phyloP scores from a whole-genome alignment of 2,329 filamentous ascomycete genomes.

The Pochonia chlamydosporia region DNA sequence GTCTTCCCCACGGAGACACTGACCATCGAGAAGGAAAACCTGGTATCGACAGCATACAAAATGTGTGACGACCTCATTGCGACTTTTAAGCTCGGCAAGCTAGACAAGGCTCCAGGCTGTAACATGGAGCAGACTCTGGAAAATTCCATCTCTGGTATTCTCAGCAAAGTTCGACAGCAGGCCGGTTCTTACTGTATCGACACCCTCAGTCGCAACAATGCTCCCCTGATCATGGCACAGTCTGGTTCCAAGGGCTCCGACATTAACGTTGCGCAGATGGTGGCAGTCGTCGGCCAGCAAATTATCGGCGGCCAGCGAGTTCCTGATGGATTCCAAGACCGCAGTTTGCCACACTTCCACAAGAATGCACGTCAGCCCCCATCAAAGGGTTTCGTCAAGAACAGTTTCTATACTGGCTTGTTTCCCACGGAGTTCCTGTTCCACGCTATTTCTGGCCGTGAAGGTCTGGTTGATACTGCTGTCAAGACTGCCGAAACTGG shows the following conservation, averaged over 20 bases:
- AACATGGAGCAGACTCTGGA: slow-evolving; percentile 90
- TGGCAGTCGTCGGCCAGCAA: slow-evolving; percentile 93
- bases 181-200: slow-evolving; percentile 88
- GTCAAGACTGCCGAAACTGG: slow-evolving; percentile 98
- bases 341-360: slow-evolving; percentile 89
- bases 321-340: slow-evolving; percentile 91
- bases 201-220: slow-evolving; percentile 84
- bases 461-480: slow-evolving; percentile 96
- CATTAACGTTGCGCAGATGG: slow-evolving; percentile 99
- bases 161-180: slow-evolving; percentile 85
- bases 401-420: slow-evolving; percentile 94
- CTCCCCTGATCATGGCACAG: slow-evolving; percentile 92
- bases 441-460: slow-evolving; percentile 96
- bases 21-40: slow-evolving; percentile 59
- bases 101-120: slow-evolving; percentile 83
- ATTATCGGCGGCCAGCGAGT: slow-evolving; percentile 95
- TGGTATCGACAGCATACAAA: slow-evolving; percentile 73
- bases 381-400: slow-evolving; percentile 92
- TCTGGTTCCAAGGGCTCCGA: slow-evolving; percentile 95
- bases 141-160: slow-evolving; percentile 81
- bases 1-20: slow-evolving; percentile 77
- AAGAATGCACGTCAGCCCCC: slow-evolving; percentile 90
- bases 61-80: slow-evolving; percentile 80
- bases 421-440: slow-evolving; percentile 92
- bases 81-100: slow-evolving; percentile 70